A percentile compares a stretch with the other conserved stretches of the same genome.
These are phyloP conservation scores for Colletotrichum tabaci DNA, from an alignment of 2,329 filamentous ascomycete species.

Conservation along the genomic window DNA sequence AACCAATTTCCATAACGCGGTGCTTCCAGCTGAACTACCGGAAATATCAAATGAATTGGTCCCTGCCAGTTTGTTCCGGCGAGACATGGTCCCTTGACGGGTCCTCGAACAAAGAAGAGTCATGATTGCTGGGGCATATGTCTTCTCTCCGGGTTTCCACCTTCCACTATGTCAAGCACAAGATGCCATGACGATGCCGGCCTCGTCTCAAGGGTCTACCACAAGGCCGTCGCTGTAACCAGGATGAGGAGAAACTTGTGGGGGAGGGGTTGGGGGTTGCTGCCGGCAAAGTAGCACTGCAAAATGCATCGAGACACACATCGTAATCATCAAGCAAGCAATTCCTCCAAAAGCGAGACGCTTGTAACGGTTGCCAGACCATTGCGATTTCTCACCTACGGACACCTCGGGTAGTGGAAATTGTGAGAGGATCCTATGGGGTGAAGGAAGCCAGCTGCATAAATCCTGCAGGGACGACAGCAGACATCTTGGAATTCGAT, in stretches of 20 bases:
- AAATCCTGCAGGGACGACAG: conserved; percentile 26
- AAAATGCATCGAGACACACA: conserved; percentile 4
- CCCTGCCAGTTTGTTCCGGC: conserved; percentile 23
- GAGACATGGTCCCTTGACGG: conserved; percentile 18
- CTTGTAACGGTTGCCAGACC: conserved; percentile 6
- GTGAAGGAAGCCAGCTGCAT: conserved; percentile 13
- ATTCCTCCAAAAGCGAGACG: not conserved
- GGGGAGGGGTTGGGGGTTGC: conserved; percentile 9
- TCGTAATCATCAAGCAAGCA: conserved; percentile 24
- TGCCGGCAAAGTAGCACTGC: not conserved
- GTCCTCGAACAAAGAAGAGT: not conserved
- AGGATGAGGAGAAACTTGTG: conserved; percentile 27
- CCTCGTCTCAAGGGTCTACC: not conserved
- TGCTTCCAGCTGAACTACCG: conserved; percentile 3
- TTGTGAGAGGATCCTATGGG: conserved; percentile 19
- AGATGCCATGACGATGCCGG: conserved; percentile 20
- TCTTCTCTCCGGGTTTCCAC: not conserved
- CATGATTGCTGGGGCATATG: not conserved
- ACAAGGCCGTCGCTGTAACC: conserved; percentile 12
- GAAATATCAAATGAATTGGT: conserved; percentile 25
- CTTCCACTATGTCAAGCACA: not conserved
- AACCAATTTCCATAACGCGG: not conserved
- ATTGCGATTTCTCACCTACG: conserved; percentile 2
- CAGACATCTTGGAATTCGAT: conserved; percentile 22
- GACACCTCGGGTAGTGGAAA: conserved; percentile 26